These are phyloP conservation scores for Testicularia cyperi DNA, from an alignment of 1,284 basidiomycete genomes.

Conservation along the genomic window DNA sequence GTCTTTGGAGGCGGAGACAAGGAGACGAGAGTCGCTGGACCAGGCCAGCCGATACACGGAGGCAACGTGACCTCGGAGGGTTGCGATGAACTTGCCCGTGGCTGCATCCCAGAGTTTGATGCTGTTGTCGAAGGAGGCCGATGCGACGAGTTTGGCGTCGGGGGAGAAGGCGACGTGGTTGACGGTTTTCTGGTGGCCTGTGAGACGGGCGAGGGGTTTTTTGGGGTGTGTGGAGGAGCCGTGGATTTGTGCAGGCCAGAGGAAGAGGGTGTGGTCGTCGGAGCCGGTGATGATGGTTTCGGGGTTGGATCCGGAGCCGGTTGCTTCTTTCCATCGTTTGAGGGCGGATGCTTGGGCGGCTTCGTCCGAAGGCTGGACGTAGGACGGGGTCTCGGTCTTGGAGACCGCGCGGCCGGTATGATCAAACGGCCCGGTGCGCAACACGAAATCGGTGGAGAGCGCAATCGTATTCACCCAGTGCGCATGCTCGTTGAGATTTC, in stretches of 20 bases:
- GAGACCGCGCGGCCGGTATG: slow-evolving; percentile 64
- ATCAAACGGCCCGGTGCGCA: slow-evolving; percentile 93
- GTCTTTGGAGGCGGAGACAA: slow-evolving; percentile 93
- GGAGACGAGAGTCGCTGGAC: slow-evolving; percentile 87
- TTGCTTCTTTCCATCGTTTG: slow-evolving; percentile 72
- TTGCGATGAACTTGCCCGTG: slow-evolving; percentile 75
- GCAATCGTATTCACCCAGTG: slow-evolving; percentile 98
- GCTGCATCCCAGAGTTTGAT: slow-evolving; percentile 80
- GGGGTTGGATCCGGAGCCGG: slow-evolving; percentile 71
- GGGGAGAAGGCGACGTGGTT: slow-evolving; percentile 94
- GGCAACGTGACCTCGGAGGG: slow-evolving; percentile 87
- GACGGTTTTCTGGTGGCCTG: slow-evolving; percentile 93
- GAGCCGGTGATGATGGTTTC: slow-evolving; percentile 79
- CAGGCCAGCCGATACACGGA: slow-evolving; percentile 92
- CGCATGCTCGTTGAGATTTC: slow-evolving; percentile 86
- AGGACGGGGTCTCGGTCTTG: slow-evolving; percentile 6
- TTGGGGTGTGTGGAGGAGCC: slow-evolving; percentile 63
- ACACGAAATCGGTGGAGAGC: slow-evolving; percentile 89
- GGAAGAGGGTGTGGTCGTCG: slow-evolving; percentile 77
- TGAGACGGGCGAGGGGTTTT: slow-evolving; percentile 83
- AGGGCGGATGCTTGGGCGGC: slow-evolving; percentile 12
- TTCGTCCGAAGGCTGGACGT: slow-evolving; percentile 20
- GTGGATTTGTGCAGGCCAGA: slow-evolving; percentile 54
- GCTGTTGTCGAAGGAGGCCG: slow-evolving; percentile 86
- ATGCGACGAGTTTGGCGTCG: slow-evolving; percentile 86